These are phyloP conservation scores for Rhizopus delemar DNA, from an alignment of 371 early-diverging fungal species.

Conservation along the genomic window DNA sequence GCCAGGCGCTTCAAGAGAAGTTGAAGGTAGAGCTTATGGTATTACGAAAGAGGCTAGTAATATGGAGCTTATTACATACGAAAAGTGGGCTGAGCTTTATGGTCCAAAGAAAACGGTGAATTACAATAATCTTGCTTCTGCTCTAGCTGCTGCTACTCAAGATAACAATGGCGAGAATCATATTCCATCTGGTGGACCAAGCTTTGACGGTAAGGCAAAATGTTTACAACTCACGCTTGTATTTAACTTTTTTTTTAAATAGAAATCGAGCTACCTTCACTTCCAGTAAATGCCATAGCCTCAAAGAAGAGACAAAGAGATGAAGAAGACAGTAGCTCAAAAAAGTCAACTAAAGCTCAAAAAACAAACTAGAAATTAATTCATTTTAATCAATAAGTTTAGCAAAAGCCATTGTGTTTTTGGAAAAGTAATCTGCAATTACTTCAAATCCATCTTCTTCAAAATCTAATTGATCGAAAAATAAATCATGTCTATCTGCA, in stretches of 20 bases:
- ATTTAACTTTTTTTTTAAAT: not conserved
- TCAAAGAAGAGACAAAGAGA: not conserved
- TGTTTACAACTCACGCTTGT: not conserved
- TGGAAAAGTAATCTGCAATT: constrained; percentile 87
- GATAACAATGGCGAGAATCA: not conserved
- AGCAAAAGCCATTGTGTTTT: constrained; percentile 81
- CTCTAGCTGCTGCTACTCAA: not conserved
- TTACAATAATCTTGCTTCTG: constrained; percentile 15
- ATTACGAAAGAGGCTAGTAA: constrained; percentile 40
- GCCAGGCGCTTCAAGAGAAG: constrained; percentile 25
- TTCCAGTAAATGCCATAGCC: too few species aligned
- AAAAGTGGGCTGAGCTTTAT: constrained; percentile 26
- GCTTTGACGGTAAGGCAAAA: constrained; percentile 23
- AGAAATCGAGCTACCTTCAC: not conserved
- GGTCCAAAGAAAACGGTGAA: constrained; percentile 19
- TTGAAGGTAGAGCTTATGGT: constrained; percentile 22
- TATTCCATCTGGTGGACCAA: constrained; percentile 22
- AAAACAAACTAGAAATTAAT: not conserved
- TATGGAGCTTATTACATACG: constrained; percentile 34
- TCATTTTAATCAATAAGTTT: constrained; percentile 62
- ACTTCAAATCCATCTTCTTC: constrained; percentile 84
- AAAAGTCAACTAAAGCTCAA: not conserved
- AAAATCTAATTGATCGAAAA: constrained; percentile 74
- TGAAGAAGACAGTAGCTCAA: not conserved
- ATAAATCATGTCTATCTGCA: constrained; percentile 78